These are phyloP conservation scores for Zymoseptoria crescenta DNA, from an alignment of 2,329 filamentous ascomycete species.

Conservation along the genomic window DNA sequence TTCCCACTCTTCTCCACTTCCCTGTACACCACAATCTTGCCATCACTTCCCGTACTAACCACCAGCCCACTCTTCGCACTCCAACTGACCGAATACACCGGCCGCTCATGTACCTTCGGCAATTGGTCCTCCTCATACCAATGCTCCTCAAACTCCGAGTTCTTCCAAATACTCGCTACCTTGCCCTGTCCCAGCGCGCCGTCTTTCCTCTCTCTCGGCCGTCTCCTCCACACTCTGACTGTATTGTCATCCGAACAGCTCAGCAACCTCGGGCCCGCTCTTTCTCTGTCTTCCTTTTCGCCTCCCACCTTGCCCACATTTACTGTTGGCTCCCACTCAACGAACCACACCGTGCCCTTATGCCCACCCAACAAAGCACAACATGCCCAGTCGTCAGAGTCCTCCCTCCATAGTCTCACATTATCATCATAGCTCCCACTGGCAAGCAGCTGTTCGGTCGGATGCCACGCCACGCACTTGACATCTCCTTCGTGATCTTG, in stretches of 20 bases:
- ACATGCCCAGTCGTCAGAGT: slow-evolving; percentile 89
- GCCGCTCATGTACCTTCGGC: slow-evolving; percentile 66
- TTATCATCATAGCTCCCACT: slow-evolving; percentile 93
- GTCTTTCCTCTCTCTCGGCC: slow-evolving; percentile 46
- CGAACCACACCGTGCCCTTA: slow-evolving; percentile 77
- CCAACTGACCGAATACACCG: slow-evolving; percentile 82
- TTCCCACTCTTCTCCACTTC: slow-evolving; percentile 47
- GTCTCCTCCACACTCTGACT: slow-evolving; percentile 69
- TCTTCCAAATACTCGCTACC: slow-evolving; percentile 85
- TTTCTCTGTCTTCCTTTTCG: slow-evolving; percentile 32
- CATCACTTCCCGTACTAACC: slow-evolving; percentile 85
- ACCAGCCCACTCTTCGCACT: slow-evolving; percentile 68
- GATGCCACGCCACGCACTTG: slow-evolving; percentile 89
- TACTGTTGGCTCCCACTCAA: slow-evolving; percentile 56
- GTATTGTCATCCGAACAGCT: slow-evolving; percentile 81
- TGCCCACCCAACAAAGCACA: slow-evolving; percentile 76
- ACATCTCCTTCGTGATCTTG: slow-evolving; percentile 94
- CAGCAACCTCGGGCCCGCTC: slow-evolving; percentile 53
- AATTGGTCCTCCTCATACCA: slow-evolving; percentile 75
- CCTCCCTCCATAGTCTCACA: slow-evolving; percentile 80
- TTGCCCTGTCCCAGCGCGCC: slow-evolving; percentile 43
- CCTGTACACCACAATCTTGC: slow-evolving; percentile 65
- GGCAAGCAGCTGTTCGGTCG: slow-evolving; percentile 68
- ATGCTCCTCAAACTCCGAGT: slow-evolving; percentile 62
- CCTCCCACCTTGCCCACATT: slow-evolving; percentile 21